A percentile compares a stretch with the other conserved stretches of the same genome.
Conservation (phyloP, 305 asterid species). For the Solanum hybrid region DNA sequence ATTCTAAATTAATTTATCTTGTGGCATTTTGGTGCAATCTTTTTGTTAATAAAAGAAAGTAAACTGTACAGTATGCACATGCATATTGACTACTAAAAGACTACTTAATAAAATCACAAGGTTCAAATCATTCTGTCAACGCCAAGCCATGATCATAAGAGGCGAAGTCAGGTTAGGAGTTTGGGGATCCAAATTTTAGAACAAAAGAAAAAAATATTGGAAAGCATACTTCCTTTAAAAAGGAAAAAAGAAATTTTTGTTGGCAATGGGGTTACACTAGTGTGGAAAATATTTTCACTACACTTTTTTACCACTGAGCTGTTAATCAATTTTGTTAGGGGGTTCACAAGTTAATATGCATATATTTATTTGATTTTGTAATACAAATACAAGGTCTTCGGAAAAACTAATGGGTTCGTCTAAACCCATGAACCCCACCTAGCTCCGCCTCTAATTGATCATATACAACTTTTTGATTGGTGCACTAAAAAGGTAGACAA, state of each 20-base stretch:
- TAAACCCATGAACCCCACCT: not conserved
- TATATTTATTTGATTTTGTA: too few relatives aligned
- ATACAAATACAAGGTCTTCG: too few relatives aligned
- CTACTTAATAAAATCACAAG: not conserved
- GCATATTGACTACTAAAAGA: not conserved
- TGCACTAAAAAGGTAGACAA: not conserved
- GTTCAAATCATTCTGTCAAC: not conserved
- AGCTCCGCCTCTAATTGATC: not conserved
- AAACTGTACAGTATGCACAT: not conserved
- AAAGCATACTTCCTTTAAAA: not conserved
- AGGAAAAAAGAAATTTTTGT: not conserved
- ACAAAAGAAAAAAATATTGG: not conserved
- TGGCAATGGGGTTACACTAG: not conserved
- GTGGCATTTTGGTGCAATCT: not conserved
- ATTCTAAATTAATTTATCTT: not conserved
- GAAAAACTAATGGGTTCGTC: not conserved
- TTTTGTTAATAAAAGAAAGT: not conserved
- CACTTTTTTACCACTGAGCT: not conserved
- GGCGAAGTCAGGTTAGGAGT: not conserved
- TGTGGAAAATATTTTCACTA: not conserved
- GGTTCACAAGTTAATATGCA: not conserved
- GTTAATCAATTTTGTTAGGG: not conserved
- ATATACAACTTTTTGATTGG: not conserved
- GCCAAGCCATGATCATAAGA: not conserved
- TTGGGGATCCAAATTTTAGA: not conserved